Conservation (phyloP, 2,329 filamentous ascomycete species). For the Xylaria sp. region DNA sequence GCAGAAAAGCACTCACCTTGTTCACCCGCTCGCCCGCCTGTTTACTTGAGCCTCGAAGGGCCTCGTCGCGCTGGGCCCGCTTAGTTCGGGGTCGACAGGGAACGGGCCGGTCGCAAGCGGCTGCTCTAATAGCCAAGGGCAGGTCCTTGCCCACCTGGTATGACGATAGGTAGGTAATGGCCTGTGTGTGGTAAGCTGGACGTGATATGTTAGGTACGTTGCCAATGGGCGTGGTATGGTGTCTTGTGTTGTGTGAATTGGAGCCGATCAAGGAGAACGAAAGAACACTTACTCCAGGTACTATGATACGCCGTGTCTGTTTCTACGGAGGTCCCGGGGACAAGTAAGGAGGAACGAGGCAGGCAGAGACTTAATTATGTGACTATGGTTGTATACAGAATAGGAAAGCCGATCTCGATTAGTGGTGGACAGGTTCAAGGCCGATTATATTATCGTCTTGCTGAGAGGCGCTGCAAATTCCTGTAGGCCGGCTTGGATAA, state of each 20-base stretch:
- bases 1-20: slow-evolving; percentile 10
- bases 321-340: background rate
- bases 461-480: slow-evolving; percentile 14
- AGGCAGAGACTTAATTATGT: slow-evolving; percentile 1
- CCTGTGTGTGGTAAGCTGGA: background rate
- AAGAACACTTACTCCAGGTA: background rate
- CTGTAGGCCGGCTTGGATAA: slow-evolving; percentile 35
- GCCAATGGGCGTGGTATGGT: background rate
- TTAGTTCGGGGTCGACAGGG: slow-evolving; percentile 29
- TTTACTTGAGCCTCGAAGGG: background rate
- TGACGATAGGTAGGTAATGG: slow-evolving; percentile 16
- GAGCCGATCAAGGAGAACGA: slow-evolving; percentile 3
- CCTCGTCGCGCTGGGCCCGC: slow-evolving; percentile 21
- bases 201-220: slow-evolving; percentile 13
- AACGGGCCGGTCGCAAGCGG: slow-evolving; percentile 39
- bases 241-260: background rate
- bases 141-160: slow-evolving; percentile 6
- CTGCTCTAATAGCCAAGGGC: slow-evolving; percentile 23
- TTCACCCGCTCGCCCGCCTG: background rate
- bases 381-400: slow-evolving; percentile 7
- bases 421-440: slow-evolving; percentile 22
- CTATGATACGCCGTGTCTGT: background rate
- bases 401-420: slow-evolving; percentile 6
- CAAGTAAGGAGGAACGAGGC: background rate
- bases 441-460: slow-evolving; percentile 13